Conservation (phyloP, 2,329 filamentous ascomycete genomes). For the Pyricularia sp. region DNA sequence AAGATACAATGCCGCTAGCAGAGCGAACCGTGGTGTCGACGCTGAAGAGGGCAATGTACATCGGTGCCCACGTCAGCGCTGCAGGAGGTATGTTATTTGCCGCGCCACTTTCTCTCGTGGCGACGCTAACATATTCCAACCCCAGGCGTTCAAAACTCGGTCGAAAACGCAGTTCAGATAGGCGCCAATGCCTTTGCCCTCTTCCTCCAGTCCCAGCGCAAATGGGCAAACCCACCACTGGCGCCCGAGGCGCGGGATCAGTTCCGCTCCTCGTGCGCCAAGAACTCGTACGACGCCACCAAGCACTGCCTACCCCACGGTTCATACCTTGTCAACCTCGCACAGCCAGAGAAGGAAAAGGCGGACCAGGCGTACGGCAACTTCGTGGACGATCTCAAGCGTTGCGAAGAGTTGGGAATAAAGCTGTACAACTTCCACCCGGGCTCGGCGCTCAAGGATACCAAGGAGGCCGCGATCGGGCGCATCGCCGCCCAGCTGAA, state of each 20-base stretch:
- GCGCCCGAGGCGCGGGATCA: conserved; percentile 54
- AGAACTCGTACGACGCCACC: conserved; percentile 61
- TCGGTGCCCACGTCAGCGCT: conserved; percentile 86
- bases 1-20: conserved; percentile 52
- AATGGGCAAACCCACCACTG: conserved; percentile 81
- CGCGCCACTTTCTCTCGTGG: neutral
- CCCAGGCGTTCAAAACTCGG: conserved; percentile 77
- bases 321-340: conserved; percentile 93
- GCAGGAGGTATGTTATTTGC: conserved; percentile 58
- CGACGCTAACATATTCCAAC: neutral
- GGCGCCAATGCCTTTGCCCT: conserved; percentile 90
- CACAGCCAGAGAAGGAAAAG: conserved; percentile 70
- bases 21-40: conserved; percentile 54
- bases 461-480: conserved; percentile 58
- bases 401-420: conserved; percentile 82
- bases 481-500: conserved; percentile 80
- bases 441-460: conserved; percentile 64
- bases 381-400: conserved; percentile 79
- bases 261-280: conserved; percentile 60
- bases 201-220: conserved; percentile 93
- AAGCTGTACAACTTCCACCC: conserved; percentile 97
- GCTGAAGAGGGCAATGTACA: conserved; percentile 63
- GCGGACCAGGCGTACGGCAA: conserved; percentile 75
- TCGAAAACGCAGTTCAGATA: conserved; percentile 69
- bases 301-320: conserved; percentile 82